Base-by-base conservation (phyloP, 2,329 filamentous ascomycete genomes). In the Sporothrix inflata region DNA sequence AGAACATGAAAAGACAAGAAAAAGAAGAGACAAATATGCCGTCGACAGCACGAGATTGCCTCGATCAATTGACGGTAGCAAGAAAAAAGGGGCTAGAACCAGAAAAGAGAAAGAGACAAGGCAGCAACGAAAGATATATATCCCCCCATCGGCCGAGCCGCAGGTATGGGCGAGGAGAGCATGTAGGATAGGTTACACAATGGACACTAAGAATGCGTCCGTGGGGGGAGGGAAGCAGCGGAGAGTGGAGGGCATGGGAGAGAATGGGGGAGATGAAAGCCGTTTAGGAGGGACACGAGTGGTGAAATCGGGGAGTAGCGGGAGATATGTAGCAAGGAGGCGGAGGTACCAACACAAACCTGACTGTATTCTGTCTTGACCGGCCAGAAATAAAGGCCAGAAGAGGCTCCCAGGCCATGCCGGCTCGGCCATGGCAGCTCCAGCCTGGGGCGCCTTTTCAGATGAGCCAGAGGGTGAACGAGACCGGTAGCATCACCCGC, bases 61-160 rank as follows among this genome's bases (percentile, higher is more conserved):
- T 45, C 30, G 24, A 30, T 38, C 21, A 57, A 45, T 14, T 19
- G 30, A 45, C 34, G n/a, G 30, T 4, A 9, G 21, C 30, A 60
- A 57, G 14, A 24, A 27, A 24, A 24, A 45, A 69, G 21, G 21
- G 51, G 51, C 2, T 24, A 24, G 16, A 40, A 16, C 19, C 7
- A 51, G 14, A 30, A 51, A 21, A 40, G 30, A 30, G 9, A 34
- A 45, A 9, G 49, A 27, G n/a, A 40, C 60, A 66, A 71, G 47
- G 60, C 60, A 71, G 57, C 69, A 34, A 30, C 24, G 34, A 55
- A 66, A 27, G 45, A 66, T 70, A 42, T 70, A 51, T 63, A 65
- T 30, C 11, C 47, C n/a, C 45, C 34, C 24, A 12, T n/a, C 12
- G 30, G 57, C 42, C 21, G n/a, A 65, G 45, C n/a, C 12, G n/a